Conservation (phyloP, 371 early-diverging fungal genomes). For the Mortierella sp. region DNA sequence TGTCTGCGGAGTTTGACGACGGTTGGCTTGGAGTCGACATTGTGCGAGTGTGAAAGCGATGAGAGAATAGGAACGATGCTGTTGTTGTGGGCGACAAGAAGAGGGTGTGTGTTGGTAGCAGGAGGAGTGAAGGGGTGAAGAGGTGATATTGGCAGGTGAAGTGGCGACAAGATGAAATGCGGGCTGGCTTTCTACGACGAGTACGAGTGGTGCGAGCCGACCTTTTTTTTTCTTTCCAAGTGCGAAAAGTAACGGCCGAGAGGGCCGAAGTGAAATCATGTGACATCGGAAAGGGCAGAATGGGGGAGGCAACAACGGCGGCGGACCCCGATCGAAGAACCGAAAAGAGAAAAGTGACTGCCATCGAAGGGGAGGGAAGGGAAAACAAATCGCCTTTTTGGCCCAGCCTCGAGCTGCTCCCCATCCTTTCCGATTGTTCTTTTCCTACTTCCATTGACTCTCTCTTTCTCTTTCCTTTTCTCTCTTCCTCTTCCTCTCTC, state of each 20-base stretch:
- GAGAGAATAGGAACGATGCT: not conserved
- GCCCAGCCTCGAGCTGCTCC: not conserved
- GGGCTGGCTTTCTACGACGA: not conserved
- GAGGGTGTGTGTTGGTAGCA: not conserved
- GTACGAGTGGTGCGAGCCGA: not conserved
- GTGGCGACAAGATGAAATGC: not conserved
- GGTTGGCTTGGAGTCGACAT: slow-evolving; percentile 20
- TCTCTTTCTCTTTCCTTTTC: slow-evolving; percentile 2
- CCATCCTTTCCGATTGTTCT: slow-evolving; percentile 9
- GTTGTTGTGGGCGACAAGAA: not conserved
- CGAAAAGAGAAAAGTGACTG: slow-evolving; percentile 4
- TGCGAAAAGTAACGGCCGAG: not conserved
- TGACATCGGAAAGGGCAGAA: not conserved
- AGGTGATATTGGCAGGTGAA: not conserved
- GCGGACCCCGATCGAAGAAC: not conserved
- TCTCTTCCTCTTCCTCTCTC: slow-evolving; percentile 6
- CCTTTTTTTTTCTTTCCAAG: not conserved
- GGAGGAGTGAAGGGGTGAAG: not conserved
- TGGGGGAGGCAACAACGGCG: not conserved
- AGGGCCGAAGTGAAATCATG: not conserved
- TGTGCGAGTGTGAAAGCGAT: not conserved
- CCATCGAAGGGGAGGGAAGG: slow-evolving; percentile 2
- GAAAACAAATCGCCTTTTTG: slow-evolving; percentile 9
- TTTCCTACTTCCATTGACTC: not conserved
- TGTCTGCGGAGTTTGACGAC: slow-evolving; percentile 54